These are phyloP conservation scores for Hypoxylon lienhwacheense DNA, from an alignment of 495 filamentous ascomycete species.

Conservation along the genomic window DNA sequence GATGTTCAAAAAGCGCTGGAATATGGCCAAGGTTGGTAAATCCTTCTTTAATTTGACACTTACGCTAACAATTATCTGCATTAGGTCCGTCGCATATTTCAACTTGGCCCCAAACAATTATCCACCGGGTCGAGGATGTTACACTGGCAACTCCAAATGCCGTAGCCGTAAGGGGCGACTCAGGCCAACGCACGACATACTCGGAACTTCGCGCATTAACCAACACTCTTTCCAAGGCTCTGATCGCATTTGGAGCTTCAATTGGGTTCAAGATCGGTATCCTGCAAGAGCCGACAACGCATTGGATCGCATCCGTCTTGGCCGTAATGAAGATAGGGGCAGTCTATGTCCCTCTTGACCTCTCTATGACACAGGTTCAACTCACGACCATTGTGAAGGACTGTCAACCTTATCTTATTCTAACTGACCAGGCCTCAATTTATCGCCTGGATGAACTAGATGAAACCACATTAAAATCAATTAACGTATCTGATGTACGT, in stretches of 20 bases:
- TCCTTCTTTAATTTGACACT: no score
- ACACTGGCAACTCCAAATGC: no score
- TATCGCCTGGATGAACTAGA: conserved; percentile 30
- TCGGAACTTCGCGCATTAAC: no score
- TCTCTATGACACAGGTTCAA: conserved; percentile 33
- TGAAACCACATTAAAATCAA: background rate
- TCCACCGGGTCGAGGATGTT: conserved; percentile 40
- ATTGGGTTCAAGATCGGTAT: conserved; percentile 31
- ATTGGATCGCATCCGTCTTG: conserved; percentile 56
- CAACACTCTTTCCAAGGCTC: conserved; percentile 11
- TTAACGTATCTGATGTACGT: background rate
- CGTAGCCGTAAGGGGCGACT: conserved; percentile 16
- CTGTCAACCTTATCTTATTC: conserved; percentile 29
- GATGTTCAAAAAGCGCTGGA: background rate
- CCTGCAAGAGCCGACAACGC: conserved; percentile 39
- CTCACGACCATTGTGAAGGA: conserved; percentile 23
- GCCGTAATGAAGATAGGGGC: conserved; percentile 54
- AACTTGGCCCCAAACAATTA: conserved; percentile 31
- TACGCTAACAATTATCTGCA: no score
- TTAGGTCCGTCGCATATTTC: no score
- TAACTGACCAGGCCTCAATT: conserved; percentile 51
- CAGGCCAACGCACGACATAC: conserved; percentile 15
- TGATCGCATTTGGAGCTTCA: background rate
- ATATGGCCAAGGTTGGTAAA: background rate
- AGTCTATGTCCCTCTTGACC: conserved; percentile 58